phyloP scores from a whole-genome alignment of 495 filamentous ascomycete species.

The Penicillium manginii region DNA sequence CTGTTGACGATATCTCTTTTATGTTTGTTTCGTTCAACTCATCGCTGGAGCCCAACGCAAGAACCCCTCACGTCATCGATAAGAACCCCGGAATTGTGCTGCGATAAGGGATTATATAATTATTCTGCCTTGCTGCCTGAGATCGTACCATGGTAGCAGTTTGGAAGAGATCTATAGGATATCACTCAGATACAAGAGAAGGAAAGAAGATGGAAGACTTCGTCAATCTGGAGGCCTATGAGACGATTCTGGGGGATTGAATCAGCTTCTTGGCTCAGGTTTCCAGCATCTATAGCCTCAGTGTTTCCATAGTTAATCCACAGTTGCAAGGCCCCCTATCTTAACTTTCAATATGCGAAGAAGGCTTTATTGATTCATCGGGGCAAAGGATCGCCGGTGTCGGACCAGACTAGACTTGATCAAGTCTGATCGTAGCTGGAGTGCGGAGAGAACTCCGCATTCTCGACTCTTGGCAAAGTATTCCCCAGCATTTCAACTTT shows the following conservation, averaged over 20 bases:
- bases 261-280: too few relatives aligned
- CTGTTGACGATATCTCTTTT: not conserved
- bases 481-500: not conserved
- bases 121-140: not conserved
- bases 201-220: too few relatives aligned
- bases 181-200: too few relatives aligned
- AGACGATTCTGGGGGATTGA: too few relatives aligned
- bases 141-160: too few relatives aligned
- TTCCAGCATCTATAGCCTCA: too few relatives aligned
- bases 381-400: not conserved
- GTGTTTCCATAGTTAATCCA: too few relatives aligned
- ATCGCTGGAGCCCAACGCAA: not conserved
- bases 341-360: too few relatives aligned
- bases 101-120: not conserved
- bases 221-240: too few relatives aligned
- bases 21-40: not conserved
- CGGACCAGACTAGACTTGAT: not conserved
- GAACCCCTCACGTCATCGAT: constrained; percentile 6
- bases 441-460: constrained; percentile 4
- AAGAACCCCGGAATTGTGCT: not conserved
- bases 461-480: not conserved
- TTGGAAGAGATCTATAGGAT: too few relatives aligned
- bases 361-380: not conserved
- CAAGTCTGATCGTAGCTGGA: not conserved
- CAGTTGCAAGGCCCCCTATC: too few relatives aligned